Evolutionary conservation across 805 yeast species (phyloP).

Genomic region (Metschnikowia shivogae): DNA sequence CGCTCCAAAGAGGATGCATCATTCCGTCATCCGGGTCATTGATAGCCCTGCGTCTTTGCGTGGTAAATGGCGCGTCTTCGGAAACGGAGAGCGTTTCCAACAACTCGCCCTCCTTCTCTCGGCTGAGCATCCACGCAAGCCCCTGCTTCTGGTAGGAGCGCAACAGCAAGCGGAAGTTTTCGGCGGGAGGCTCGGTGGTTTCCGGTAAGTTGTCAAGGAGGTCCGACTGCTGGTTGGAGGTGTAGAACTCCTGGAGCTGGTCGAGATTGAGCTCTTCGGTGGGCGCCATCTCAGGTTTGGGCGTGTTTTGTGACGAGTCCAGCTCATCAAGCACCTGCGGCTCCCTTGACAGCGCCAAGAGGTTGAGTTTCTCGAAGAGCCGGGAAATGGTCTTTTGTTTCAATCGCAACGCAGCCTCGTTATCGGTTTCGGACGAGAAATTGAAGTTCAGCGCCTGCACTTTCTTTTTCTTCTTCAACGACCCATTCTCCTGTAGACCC

Average conservation of each 20-base stretch:
- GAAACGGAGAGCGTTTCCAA: constrained; percentile 31
- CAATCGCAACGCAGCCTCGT: constrained; percentile 47
- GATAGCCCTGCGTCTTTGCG: constrained; percentile 25
- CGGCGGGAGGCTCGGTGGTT: constrained; percentile 47
- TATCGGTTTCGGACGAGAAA: constrained; percentile 45
- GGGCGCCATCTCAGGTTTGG: constrained; percentile 15
- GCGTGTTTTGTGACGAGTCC: not conserved
- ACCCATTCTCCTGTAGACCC: not conserved
- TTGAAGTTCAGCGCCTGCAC: constrained; percentile 18
- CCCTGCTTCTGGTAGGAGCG: constrained; percentile 84
- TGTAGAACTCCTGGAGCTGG: constrained; percentile 73
- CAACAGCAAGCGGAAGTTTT: constrained; percentile 53
- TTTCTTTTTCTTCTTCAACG: constrained; percentile 12
- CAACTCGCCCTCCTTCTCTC: constrained; percentile 60
- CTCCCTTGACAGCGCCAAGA: constrained; percentile 9
- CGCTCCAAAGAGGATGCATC: constrained; percentile 84
- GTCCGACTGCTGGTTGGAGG: constrained; percentile 63
- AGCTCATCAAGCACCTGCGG: constrained; percentile 16
- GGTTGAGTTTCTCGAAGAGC: constrained; percentile 50
- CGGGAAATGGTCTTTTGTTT: constrained; percentile 53
- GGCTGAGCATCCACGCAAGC: constrained; percentile 80
- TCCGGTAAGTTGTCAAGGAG: constrained; percentile 55
- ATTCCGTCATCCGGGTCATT: constrained; percentile 43
- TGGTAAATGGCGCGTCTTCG: constrained; percentile 21
- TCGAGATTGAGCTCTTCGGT: constrained; percentile 53